Base-by-base conservation (phyloP, 257 asterid species). In the Solanum clarkiae region DNA sequence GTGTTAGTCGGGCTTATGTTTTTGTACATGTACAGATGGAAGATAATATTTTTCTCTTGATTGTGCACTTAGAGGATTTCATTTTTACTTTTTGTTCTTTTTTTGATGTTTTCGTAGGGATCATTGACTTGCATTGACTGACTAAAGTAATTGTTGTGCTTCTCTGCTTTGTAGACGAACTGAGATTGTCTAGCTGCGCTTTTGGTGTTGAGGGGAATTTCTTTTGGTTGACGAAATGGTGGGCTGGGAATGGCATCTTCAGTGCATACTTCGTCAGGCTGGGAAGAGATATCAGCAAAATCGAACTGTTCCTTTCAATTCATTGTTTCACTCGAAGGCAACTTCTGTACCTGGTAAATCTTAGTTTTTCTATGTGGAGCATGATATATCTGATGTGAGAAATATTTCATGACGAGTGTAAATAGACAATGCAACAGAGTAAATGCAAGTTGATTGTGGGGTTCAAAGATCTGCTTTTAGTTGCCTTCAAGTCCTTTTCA, bases 201-300 rank as follows among this genome's bases (percentile, higher is more conserved):
- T 83, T 9, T 63, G 42, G 62, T 54, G n/a, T 62, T 24, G 81
- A 60, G 87, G 54, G 87, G 83, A 14, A 54, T 36, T 57, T 81
- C 55, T 45, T 69, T 63, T 11, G 82, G 86, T 80, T 75, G 84
- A 26, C 86, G 74, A 75, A 18, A 95, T 95, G 99, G 93, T 84
- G 88, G 93, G 92, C 80, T 94, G 99, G 99, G 93, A 90, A 86
- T 89, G 93, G 63, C 92, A 91, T 90, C 74, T 95, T 88, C 98
- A 89, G 87, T 89, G 93, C 65, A 80, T 94, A 18, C 84, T 89
- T 86, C 93, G 88, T 86, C 97, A 91, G 86, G 90, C 93, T 86
- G 90, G 89, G 82, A 96, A 86, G 87, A 93, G 92, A 91, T 88
- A 89, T 85, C 94, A 89, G 74, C 90, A 85, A 69, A 75, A 89